These are phyloP conservation scores for Datura wrightii DNA, from an alignment of 257 asterid genomes.

Conservation along the genomic window DNA sequence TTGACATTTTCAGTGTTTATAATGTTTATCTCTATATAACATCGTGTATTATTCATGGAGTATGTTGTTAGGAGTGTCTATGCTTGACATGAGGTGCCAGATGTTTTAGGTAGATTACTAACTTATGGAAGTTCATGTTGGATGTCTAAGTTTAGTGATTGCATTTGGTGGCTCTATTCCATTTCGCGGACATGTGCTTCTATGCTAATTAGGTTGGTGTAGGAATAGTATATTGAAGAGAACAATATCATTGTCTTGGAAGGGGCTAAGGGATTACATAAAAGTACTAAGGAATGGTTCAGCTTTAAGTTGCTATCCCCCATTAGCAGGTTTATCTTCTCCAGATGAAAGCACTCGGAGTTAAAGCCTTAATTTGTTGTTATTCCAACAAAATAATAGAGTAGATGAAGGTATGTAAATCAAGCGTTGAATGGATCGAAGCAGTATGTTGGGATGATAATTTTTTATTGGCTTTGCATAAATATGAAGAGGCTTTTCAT, in stretches of 20 bases:
- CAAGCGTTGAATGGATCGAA: neutral
- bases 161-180: neutral
- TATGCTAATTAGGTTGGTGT: slow-evolving; percentile 6
- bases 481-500: neutral
- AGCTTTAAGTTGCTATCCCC: neutral
- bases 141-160: neutral
- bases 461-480: neutral
- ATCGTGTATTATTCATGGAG: neutral
- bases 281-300: neutral
- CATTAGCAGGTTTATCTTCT: slow-evolving; percentile 16
- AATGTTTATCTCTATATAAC: neutral
- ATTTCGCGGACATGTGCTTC: neutral
- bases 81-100: slow-evolving; percentile 1
- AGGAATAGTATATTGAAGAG: neutral
- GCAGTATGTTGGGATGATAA: neutral
- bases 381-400: neutral
- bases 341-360: neutral
- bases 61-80: neutral
- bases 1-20: neutral
- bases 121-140: neutral
- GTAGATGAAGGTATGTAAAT: slow-evolving; percentile 8
- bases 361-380: neutral
- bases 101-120: neutral
- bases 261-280: neutral
- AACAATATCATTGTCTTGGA: neutral